Base-by-base conservation (phyloP, 352 stramenopile species). In the Phytophthora capsici region DNA sequence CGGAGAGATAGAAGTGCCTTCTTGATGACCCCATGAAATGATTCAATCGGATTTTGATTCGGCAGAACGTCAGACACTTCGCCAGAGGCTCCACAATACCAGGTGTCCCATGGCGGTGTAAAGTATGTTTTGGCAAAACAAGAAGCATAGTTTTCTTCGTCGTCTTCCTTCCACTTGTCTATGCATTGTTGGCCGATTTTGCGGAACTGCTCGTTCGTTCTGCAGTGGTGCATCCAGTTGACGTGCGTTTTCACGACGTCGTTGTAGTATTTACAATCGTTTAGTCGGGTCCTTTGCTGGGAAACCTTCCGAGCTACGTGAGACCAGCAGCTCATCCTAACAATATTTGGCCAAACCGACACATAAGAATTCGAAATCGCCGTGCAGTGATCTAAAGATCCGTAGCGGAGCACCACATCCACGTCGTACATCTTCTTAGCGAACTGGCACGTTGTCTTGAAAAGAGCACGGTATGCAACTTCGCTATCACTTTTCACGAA, bases 401-500 rank as follows among this genome's bases (percentile, higher is more conserved):
- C 26, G 41, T 41, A 53, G 4, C 41, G 38, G 6, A 41, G 3
- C 16, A 41, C 16, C 8, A 53, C 38, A 4, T 53, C 46, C 26
- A 41, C 16, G 2, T 16, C 46, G 16, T 41, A 53, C 9, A 41
- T n/a, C 14, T 13, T 28, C 10, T 14, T 16, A 14, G 13, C 16
- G 13, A 53, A 53, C 26, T 53, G 6, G 4, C 28, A 6, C 2
- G 17, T 41, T n/a, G 28, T 53, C 1, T 19, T 3, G 9, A 41
- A 53, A 14, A 53, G n/a, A 1, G 23, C 16, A 2, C 10, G 12
- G 46, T 41, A 41, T 10, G 26, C 13, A 3, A 26, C 16, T 4
- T 25, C 26, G 19, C 7, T 28, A 26, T 53, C 28, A 40, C n/a
- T 53, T 53, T 40, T 38, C 3, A 41, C 28, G 16, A 53, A 53